These are phyloP conservation scores for Coemansia guatemalensis DNA, from an alignment of 192 early-diverging fungal species.

Conservation along the genomic window DNA sequence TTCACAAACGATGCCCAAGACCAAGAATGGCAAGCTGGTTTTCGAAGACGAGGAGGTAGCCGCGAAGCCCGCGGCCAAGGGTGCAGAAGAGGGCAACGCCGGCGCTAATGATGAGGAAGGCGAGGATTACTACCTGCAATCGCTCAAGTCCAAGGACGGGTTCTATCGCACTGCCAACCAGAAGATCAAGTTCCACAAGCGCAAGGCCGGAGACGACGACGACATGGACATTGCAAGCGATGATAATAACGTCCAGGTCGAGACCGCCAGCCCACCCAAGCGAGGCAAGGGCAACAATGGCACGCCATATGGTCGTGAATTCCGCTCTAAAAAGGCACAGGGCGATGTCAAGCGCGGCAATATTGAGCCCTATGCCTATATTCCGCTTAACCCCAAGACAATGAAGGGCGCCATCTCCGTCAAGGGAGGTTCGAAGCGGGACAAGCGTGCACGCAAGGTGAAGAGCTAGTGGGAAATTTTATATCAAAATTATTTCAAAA, in stretches of 20 bases:
- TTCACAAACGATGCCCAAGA: conserved; percentile 55
- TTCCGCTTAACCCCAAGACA: conserved; percentile 70
- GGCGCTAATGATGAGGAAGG: conserved; percentile 47
- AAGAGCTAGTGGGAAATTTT: conserved; percentile 4
- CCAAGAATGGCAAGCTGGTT: conserved; percentile 76
- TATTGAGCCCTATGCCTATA: conserved; percentile 94
- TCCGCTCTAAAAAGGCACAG: conserved; percentile 79
- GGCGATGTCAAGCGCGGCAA: conserved; percentile 90
- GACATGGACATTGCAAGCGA: conserved; percentile 69
- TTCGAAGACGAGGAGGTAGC: conserved; percentile 66
- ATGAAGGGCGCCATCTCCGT: conserved; percentile 46
- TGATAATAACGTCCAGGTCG: conserved; percentile 41
- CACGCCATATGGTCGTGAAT: conserved; percentile 59
- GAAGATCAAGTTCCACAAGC: conserved; percentile 89
- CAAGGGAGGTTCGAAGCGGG: conserved; percentile 49
- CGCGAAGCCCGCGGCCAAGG: conserved; percentile 30
- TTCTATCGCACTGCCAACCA: conserved; percentile 81
- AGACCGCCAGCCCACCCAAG: conserved; percentile 12
- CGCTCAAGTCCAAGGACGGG: conserved; percentile 75
- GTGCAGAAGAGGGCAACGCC: conserved; percentile 23
- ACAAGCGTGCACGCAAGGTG: conserved; percentile 39
- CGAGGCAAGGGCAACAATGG: conserved; percentile 41
- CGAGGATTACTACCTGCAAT: conserved; percentile 87
- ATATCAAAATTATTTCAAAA: neutral
- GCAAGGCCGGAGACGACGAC: conserved; percentile 58